Evolutionary conservation across 352 stramenopile species (phyloP), one percentile per base, ranked within the genome.

Genomic region (Peronospora belbahrii): DNA sequence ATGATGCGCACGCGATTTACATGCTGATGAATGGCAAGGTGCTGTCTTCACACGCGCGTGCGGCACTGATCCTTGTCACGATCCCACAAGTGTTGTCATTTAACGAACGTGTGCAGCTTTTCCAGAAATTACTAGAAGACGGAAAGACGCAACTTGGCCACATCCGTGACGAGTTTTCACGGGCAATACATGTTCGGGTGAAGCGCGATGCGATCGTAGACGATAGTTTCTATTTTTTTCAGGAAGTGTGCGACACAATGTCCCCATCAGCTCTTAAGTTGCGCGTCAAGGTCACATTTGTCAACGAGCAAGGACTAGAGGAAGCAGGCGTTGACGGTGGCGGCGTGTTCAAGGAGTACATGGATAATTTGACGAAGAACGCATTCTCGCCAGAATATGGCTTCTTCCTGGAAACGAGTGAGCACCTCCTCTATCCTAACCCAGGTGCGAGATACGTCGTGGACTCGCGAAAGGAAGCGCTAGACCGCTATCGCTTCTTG

Each of bases 271-370:
- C 88, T 0, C 71, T 97, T 11, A 97, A 97, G 39, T 80, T 65
- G 20, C 53, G 85, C 6, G 68, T 98, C 13, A 91, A 98, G 51
- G 83, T 98, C 4, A 85, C 75, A 6, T 95, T 95, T 35, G 57
- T 94, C n/a, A 98, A 97, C 58, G 75, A 95, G 8, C 83, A 96
- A 62, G 95, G 91, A 0, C 56, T 92, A 8, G 73, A 97, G 59
- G 96, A 99, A 63, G 89, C 71, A 25, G 96, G 96, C 13, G 96
- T 99, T 43, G 96, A 99, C 63, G 88, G 94, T 23, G 96, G 96
- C 8, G 96, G 96, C 3, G 76, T 99, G 5, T 98, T 98, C 55
- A 98, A 98, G 66, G 96, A 98, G 50, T 98, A 96, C 52, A 62
- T 97, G 63, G 87, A 97, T 67, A 41, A 59, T 32, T 67, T 98